Percentiles rank a stretch among this genome's conserved stretches.
phyloP scores from a whole-genome alignment of 805 yeast species.

The Metschnikowia arizonensis region DNA sequence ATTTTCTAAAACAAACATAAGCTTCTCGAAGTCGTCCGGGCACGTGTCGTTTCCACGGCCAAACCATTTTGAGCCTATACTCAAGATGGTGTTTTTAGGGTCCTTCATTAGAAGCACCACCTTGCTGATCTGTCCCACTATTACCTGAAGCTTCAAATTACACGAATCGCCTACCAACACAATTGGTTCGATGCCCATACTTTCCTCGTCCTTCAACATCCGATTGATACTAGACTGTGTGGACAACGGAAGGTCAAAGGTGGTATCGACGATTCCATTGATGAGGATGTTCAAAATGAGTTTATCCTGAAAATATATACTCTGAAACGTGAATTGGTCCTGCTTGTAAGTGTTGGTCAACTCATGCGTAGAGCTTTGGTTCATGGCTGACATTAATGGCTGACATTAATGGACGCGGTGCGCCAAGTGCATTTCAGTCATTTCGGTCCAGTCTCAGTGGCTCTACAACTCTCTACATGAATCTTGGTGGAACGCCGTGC shows the following conservation, averaged over 20 bases:
- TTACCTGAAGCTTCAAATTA: slow-evolving; percentile 45
- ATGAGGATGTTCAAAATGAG: slow-evolving; percentile 36
- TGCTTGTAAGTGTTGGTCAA: slow-evolving; percentile 3
- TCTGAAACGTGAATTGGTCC: slow-evolving; percentile 19
- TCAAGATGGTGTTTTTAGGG: slow-evolving; percentile 40
- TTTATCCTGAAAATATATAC: slow-evolving; percentile 36
- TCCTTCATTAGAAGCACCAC: slow-evolving; percentile 26
- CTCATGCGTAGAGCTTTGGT: slow-evolving; percentile 1
- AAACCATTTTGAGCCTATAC: slow-evolving; percentile 48
- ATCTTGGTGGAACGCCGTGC: too few species aligned
- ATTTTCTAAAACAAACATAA: slow-evolving; percentile 40
- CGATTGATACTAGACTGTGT: slow-evolving; percentile 20
- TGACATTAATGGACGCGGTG: too few species aligned
- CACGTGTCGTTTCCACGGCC: slow-evolving; percentile 28
- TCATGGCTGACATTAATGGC: background rate
- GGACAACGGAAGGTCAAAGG: slow-evolving; percentile 38
- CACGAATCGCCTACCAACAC: slow-evolving; percentile 46
- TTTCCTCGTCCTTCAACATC: slow-evolving; percentile 13
- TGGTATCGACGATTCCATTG: slow-evolving; percentile 48
- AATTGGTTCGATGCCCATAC: slow-evolving; percentile 40
- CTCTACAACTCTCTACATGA: too few species aligned
- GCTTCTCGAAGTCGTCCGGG: slow-evolving; percentile 41
- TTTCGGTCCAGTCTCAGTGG: too few species aligned
- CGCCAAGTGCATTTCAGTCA: slow-evolving; percentile 2
- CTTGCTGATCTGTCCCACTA: slow-evolving; percentile 49